These are phyloP conservation scores for Fraxinus angustifolia DNA, from an alignment of 305 asterid genomes.

Conservation along the genomic window DNA sequence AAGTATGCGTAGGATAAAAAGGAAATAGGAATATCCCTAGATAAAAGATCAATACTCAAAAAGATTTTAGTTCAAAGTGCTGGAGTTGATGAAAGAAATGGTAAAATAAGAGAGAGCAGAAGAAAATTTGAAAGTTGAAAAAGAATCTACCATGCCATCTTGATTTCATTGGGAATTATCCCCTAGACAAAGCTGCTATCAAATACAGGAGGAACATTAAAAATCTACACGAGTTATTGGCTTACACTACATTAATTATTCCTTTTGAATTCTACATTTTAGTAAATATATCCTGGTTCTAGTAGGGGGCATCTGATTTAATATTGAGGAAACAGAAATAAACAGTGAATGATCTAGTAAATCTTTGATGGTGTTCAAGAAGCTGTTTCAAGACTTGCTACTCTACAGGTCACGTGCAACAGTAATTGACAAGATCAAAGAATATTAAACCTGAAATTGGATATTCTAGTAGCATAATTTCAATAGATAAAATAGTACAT, in stretches of 20 bases:
- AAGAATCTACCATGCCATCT: not conserved
- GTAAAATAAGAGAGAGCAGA: not conserved
- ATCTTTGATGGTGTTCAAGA: not conserved
- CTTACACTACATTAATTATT: not conserved
- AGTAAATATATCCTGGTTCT: not conserved
- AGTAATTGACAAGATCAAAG: not conserved
- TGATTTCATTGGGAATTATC: not conserved
- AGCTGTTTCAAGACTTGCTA: not conserved
- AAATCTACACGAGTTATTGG: not conserved
- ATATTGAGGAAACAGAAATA: not conserved
- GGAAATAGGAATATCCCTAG: not conserved
- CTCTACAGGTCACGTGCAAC: not conserved
- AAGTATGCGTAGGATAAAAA: not conserved
- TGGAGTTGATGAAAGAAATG: not conserved
- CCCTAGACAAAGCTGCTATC: not conserved
- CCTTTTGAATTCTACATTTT: not conserved
- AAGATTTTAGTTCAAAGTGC: not conserved
- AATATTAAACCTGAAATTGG: not conserved
- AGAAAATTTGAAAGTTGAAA: not conserved
- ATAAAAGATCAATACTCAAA: not conserved
- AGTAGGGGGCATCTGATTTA: not conserved
- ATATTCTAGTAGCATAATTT: not conserved
- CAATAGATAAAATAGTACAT: not conserved
- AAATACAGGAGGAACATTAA: not conserved
- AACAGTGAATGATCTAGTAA: not conserved